These are phyloP conservation scores for Starmerella lactis-condensi DNA, from an alignment of 805 yeast genomes.

Conservation along the genomic window DNA sequence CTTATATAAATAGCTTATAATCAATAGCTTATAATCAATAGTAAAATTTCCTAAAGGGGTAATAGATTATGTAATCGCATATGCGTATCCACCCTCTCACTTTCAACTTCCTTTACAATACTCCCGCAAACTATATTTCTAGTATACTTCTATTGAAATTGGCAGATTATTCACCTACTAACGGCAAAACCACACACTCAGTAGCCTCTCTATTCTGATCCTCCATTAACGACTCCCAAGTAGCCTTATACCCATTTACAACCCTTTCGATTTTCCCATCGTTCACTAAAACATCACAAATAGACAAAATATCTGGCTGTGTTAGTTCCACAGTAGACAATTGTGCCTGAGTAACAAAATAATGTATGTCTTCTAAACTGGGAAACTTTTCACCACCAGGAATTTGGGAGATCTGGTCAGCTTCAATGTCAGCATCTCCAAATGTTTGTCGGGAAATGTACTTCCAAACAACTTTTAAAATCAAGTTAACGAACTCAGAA, in stretches of 20 bases:
- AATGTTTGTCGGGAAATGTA: constrained; percentile 57
- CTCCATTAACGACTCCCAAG: constrained; percentile 40
- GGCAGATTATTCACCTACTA: neutral
- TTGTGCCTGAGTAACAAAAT: constrained; percentile 50
- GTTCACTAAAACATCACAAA: constrained; percentile 72
- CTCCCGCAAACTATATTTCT: too few relatives aligned
- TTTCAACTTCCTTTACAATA: too few relatives aligned
- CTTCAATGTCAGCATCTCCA: constrained; percentile 34
- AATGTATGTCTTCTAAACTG: constrained; percentile 51
- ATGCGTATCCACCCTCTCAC: too few relatives aligned
- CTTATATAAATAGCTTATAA: neutral
- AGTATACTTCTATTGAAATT: neutral
- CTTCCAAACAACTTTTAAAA: constrained; percentile 74
- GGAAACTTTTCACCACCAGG: constrained; percentile 47
- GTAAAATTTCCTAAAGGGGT: too few relatives aligned
- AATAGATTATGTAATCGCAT: neutral
- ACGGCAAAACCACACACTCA: too few relatives aligned
- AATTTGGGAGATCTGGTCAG: constrained; percentile 32
- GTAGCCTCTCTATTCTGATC: constrained; percentile 15
- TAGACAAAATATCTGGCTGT: constrained; percentile 50
- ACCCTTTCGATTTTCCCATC: constrained; percentile 69
- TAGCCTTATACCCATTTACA: constrained; percentile 48
- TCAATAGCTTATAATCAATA: neutral
- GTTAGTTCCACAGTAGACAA: constrained; percentile 70
- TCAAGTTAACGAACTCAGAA: constrained; percentile 73